phyloP scores from a whole-genome alignment of 2,329 filamentous ascomycete genomes.

The Monosporascus sp. region DNA sequence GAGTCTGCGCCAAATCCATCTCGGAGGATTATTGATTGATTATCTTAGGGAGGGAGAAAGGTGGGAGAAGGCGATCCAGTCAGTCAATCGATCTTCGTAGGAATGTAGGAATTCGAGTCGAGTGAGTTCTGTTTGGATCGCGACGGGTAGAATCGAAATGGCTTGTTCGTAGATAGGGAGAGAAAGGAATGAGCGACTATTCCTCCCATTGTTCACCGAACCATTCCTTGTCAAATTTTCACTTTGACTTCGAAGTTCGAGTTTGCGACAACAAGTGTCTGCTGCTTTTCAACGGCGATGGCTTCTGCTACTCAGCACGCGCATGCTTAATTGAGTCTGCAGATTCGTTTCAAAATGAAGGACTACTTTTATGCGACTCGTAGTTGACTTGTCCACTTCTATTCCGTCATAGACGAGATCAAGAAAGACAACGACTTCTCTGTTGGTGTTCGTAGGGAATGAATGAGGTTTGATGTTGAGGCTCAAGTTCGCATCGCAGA shows the following conservation, averaged over 20 bases:
- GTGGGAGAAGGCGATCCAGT: background rate
- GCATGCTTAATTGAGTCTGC: background rate
- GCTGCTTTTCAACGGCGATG: background rate
- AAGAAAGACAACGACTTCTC: background rate
- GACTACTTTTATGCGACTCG: background rate
- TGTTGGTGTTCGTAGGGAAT: background rate
- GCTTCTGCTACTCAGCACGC: too few relatives aligned
- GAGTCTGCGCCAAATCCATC: constrained; percentile 60
- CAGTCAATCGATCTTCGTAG: background rate
- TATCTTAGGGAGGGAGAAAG: background rate
- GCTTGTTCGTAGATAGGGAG: background rate
- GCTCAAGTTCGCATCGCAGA: background rate
- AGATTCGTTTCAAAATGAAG: background rate
- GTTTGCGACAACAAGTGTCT: background rate
- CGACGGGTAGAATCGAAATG: background rate
- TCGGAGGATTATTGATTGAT: background rate
- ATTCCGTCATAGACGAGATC: too few relatives aligned
- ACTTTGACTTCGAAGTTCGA: background rate
- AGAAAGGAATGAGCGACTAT: background rate
- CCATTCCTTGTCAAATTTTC: background rate
- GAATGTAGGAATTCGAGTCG: too few relatives aligned
- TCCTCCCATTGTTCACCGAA: background rate
- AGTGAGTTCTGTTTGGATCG: too few relatives aligned
- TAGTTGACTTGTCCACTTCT: too few relatives aligned
- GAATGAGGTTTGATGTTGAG: background rate